Percentiles rank a stretch among this genome's conserved stretches.
These are phyloP conservation scores for Leccinum sublutescens DNA, from an alignment of 768 basidiomycete genomes.

Conservation along the genomic window DNA sequence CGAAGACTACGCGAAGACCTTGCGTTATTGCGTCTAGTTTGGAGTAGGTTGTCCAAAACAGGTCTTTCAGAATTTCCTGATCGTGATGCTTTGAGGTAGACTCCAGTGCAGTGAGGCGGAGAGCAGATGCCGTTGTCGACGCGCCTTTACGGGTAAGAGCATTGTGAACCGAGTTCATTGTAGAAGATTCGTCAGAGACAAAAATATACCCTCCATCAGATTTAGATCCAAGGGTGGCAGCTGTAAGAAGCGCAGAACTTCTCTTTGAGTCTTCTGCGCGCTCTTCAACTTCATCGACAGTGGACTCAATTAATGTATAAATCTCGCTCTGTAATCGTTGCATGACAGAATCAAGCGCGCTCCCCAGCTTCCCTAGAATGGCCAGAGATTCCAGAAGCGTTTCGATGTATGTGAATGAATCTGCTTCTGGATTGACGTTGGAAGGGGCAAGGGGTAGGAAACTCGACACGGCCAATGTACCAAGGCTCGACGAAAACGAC, in stretches of 20 bases:
- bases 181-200: conserved; percentile 22
- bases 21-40: conserved; percentile 94
- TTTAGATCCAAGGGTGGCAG: conserved; percentile 38
- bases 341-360: conserved; percentile 75
- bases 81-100: conserved; percentile 69
- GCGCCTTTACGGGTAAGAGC: conserved; percentile 21
- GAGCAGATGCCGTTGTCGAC: conserved; percentile 45
- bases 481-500: conserved; percentile 28
- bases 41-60: conserved; percentile 97
- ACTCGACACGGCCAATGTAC: conserved; percentile 16
- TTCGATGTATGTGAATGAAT: conserved; percentile 93
- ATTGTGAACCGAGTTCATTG: conserved; percentile 23
- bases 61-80: conserved; percentile 82
- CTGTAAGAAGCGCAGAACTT: conserved; percentile 37
- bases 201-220: conserved; percentile 58
- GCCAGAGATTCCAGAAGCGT: conserved; percentile 90
- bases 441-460: conserved; percentile 23
- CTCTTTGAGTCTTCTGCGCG: conserved; percentile 76
- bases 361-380: conserved; percentile 84
- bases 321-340: conserved; percentile 86
- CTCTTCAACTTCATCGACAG: conserved; percentile 89
- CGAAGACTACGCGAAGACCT: conserved; percentile 84
- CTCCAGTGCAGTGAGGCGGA: conserved; percentile 74
- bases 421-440: conserved; percentile 75
- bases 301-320: conserved; percentile 79